Percentiles rank a stretch among this genome's conserved stretches.
Conservation (phyloP, 805 yeast genomes). For the Isabelozyma gotoi region DNA sequence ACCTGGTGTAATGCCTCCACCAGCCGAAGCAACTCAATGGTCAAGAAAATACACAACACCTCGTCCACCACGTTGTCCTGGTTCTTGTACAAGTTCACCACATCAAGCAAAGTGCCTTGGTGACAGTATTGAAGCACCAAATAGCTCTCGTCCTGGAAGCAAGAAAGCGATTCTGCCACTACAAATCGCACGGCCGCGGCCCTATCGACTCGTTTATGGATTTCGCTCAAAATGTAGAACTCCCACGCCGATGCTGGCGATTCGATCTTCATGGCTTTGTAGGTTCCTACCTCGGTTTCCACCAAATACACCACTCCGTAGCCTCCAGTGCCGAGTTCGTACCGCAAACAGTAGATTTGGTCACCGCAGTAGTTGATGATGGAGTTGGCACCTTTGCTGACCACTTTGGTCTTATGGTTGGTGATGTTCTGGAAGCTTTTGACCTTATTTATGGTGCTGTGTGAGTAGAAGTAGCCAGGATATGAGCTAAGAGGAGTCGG, state of each 20-base stretch:
- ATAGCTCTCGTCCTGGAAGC: conserved; percentile 66
- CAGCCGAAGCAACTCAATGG: conserved; percentile 61
- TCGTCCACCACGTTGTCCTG: conserved; percentile 50
- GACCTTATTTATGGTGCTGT: conserved; percentile 21
- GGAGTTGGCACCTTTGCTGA: conserved; percentile 30
- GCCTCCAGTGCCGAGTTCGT: conserved; percentile 77
- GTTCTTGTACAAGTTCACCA: conserved; percentile 51
- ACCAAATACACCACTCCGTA: conserved; percentile 74
- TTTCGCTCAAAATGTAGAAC: conserved; percentile 64
- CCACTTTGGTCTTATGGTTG: conserved; percentile 30
- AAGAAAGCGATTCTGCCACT: conserved; percentile 50
- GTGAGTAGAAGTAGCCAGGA: conserved; percentile 23
- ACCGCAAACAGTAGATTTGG: conserved; percentile 47
- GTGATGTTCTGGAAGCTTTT: conserved; percentile 39
- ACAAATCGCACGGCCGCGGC: conserved; percentile 36
- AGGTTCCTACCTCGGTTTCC: conserved; percentile 53
- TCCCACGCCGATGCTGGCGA: conserved; percentile 78
- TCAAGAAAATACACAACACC: conserved; percentile 55
- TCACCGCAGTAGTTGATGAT: conserved; percentile 45
- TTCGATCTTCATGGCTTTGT: conserved; percentile 72
- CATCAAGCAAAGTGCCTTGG: conserved; percentile 74
- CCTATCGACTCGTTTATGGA: conserved; percentile 39
- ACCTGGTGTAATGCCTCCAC: conserved; percentile 61
- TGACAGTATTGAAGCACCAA: conserved; percentile 59
- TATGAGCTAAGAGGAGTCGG: conserved; percentile 26